Evolutionary conservation across 1,284 basidiomycete species (phyloP), one percentile per base, ranked within the genome.

Genomic region (Takashimella tepidaria): DNA sequence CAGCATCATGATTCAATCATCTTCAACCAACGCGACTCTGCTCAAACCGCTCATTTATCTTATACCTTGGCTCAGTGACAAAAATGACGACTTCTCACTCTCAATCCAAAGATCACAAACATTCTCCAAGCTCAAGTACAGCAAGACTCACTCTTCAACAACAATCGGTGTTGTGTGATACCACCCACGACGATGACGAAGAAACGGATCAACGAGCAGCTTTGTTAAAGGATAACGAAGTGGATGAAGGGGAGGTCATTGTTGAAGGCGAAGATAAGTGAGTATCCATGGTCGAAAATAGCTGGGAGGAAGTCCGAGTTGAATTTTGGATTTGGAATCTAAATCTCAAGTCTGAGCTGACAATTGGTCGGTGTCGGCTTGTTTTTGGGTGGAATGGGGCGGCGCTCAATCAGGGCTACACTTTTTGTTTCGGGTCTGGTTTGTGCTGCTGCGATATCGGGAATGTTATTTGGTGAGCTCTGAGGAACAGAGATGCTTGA

Each of bases 401-500:
- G 45, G n/a, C 16, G 6, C n/a, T n/a, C n/a, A n/a, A n/a, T n/a
- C 41, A 69, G 63, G 2, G 53, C 69, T 8, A 70, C 64, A 6
- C 24, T 26, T 12, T 73, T 70, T 42, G 67, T 73, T 5, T 61
- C 59, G 60, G 53, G 50, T 6, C 57, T 74, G 19, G 67, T 72
- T 19, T 55, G 58, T 12, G 51, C 61, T 3, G 69, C 72, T 11
- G 65, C 70, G 51, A 84, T 89, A 51, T 86, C 85, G n/a, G 87
- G 87, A 11, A 68, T 89, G 43, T 78, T 88, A 8, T 89, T 89
- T 60, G 87, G 87, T 85, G 57, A 47, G 83, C 75, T 25, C 16
- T 41, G 40, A 43, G 37, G 27, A 0, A 3, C 19, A 10, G 19
- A 24, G 5, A 49, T 43, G 23, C 16, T 13, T 12, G 42, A 16